Evolutionary conservation across 805 yeast genomes (phyloP), one percentile per base, ranked within the genome.

Genomic region (Candida corydali): DNA sequence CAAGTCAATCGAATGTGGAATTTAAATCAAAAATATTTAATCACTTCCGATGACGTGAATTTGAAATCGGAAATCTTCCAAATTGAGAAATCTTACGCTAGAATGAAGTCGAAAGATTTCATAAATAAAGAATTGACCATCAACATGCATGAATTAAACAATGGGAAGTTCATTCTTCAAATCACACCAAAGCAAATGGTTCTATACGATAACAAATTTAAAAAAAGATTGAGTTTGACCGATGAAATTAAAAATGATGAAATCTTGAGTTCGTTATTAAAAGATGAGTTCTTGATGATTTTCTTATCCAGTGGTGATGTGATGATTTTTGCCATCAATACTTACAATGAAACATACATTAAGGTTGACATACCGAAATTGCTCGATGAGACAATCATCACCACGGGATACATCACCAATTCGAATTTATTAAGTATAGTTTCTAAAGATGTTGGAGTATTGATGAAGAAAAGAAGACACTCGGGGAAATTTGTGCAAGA

Each of bases 1-100:
- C 82, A 78, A 51, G 80, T 83, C 23, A 76, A 80, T 45, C 76
- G 80, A 47, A 70, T 85, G 49, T 88, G 95, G 95, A 82, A 84
- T 28, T 57, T 86, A 19, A 59, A 65, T 41, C 78, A 78, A 50
- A 71, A 70, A 42, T 85, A 73, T 51, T 62, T 86, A 32, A 70
- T 86, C 15, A 82, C 94, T 0, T 82, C 94, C 0, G 89, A 82
- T 52, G 74, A 75, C 27, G 60, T 69, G 14, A 76, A 77, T 41
- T 69, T 69, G 34, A 80, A 78, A 44, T 78, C 87, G 16, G 88
- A 84, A 50, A 73, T 82, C 24, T 82, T 82, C 50, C 74, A 76
- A 43, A 75, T 82, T 42, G 69, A 73, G 34, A 75, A 77, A 37
- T 73, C 77, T 17, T 84, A 82, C 54, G 73, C 80, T 25, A 69